These are phyloP conservation scores for Albophoma yamanashiensis DNA, from an alignment of 2,329 filamentous ascomycete genomes.

Conservation along the genomic window DNA sequence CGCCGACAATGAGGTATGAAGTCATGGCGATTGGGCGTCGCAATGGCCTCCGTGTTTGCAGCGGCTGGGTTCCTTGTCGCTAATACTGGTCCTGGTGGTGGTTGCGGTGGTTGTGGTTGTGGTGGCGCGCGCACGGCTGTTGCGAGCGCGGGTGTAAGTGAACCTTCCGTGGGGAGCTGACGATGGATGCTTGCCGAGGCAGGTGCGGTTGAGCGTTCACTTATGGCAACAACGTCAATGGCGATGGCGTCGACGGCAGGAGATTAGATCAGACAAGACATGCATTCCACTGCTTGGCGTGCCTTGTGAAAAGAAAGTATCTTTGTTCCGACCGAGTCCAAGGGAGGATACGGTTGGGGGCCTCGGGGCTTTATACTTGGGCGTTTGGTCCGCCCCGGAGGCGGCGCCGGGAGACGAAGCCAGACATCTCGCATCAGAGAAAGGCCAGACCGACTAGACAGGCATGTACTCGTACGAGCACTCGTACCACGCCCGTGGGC, in stretches of 20 bases:
- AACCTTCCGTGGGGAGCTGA: not conserved
- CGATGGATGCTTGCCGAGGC: not conserved
- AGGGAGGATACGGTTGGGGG: constrained; percentile 1
- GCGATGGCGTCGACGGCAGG: not conserved
- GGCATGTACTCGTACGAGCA: not conserved
- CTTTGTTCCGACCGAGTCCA: not conserved
- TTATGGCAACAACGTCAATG: not conserved
- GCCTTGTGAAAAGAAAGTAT: not conserved
- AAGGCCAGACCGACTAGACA: not conserved
- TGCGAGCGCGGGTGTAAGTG: not conserved
- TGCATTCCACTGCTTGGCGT: constrained; percentile 4
- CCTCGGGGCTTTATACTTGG: constrained; percentile 6
- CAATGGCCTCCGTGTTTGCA: not conserved
- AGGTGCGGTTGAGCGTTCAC: not conserved
- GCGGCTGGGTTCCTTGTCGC: not conserved
- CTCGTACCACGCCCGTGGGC: not conserved
- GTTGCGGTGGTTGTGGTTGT: not conserved
- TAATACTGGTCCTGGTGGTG: not conserved
- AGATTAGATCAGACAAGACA: constrained; percentile 2
- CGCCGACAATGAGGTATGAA: constrained; percentile 26
- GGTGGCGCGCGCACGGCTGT: not conserved
- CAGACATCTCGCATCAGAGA: not conserved
- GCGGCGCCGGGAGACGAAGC: not conserved
- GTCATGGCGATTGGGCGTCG: constrained; percentile 2
- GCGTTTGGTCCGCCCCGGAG: not conserved